Evolutionary conservation across 1,284 basidiomycete species (phyloP), one percentile per base, ranked within the genome.

Genomic region (Cutaneotrichosporon cyanovorans): DNA sequence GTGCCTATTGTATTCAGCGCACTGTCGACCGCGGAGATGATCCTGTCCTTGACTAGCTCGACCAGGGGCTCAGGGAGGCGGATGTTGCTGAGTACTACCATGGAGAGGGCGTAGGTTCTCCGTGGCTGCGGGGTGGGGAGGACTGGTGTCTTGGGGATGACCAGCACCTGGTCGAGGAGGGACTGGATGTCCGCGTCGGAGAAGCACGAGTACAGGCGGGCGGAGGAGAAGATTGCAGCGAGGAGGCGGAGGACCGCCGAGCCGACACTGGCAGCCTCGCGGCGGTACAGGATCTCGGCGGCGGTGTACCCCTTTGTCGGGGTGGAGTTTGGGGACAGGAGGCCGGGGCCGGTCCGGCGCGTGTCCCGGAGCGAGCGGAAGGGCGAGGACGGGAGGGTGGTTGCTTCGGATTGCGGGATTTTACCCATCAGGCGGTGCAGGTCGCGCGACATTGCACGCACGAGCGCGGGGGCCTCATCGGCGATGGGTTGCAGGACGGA

Each of bases 81-180:
- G 37, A 71, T 51, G 16, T 63, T 58, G 1, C 63, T 55, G 19
- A 73, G 48, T 2, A 68, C 50, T 28, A 62, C 44, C 47, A 72
- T 61, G 8, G 69, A 58, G 12, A 65, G 56, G n/a, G 57, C 60
- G 47, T 71, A 71, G 2, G 71, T 68, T n/a, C 66, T 59, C 51
- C 72, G 72, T 2, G 69, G 63, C 33, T 62, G 68, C 2, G 69
- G 67, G 1, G 65, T 71, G 5, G 63, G 67, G 10, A 67, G 51
- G 22, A 55, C 58, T 1, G 66, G 64, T 1, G 68, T 66, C 16
- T 61, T 56, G 14, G 68, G 65, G 22, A 73, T 69, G 12, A 59
- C 40, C 42, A 72, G 51, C 19, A 70, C 59, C 15, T 58, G 56
- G 11, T 65, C 60, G 18, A 73, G 58, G 4, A 73, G 45, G 0